Percentiles rank a stretch among this genome's conserved stretches.
These are phyloP conservation scores for Aspergillus homomorphus DNA, from an alignment of 495 filamentous ascomycete species.

Conservation along the genomic window DNA sequence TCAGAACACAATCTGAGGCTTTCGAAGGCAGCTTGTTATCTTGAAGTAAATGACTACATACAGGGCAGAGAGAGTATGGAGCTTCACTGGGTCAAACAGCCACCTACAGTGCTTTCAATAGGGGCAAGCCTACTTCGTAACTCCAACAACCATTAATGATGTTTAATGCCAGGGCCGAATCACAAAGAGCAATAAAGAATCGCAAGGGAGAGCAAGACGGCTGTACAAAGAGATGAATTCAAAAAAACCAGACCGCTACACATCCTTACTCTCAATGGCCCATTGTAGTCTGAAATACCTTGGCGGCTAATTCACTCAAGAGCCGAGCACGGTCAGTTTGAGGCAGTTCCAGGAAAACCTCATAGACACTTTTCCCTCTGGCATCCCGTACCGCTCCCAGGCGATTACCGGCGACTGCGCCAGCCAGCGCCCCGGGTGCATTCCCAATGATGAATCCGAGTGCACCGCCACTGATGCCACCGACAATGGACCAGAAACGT, in stretches of 20 bases:
- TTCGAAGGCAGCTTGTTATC: no score
- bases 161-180: no score
- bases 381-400: constrained; percentile 84
- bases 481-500: constrained; percentile 83
- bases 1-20: no score
- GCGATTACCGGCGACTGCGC: constrained; percentile 88
- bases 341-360: constrained; percentile 81
- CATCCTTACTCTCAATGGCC: constrained; percentile 21
- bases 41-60: no score
- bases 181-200: not conserved
- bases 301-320: constrained; percentile 69
- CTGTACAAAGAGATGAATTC: not conserved
- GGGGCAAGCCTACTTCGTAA: no score
- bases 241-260: not conserved
- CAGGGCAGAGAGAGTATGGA: no score
- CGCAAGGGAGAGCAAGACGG: not conserved
- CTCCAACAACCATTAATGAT: no score
- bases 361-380: constrained; percentile 92
- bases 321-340: constrained; percentile 74
- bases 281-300: constrained; percentile 56
- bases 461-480: constrained; percentile 81
- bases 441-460: constrained; percentile 95
- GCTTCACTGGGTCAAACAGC: no score
- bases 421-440: constrained; percentile 81
- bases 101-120: no score